These are phyloP conservation scores for Bodo saltans DNA, from an alignment of 78 protist species.

Conservation along the genomic window DNA sequence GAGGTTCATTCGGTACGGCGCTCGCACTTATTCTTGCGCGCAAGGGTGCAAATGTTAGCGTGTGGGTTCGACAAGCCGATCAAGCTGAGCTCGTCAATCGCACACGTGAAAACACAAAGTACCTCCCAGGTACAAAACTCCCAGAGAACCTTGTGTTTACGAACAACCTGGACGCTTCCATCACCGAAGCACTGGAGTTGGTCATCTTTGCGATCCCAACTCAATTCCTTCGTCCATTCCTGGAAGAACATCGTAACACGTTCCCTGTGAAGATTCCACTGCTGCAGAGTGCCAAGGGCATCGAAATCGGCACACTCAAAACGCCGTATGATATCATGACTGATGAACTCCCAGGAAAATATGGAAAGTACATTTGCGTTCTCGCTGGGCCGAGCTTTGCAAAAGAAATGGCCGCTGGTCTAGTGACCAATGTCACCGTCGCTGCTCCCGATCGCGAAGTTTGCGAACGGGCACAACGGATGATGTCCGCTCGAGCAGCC, in stretches of 20 bases:
- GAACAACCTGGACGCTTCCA: background rate
- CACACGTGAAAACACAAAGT: conserved; percentile 13
- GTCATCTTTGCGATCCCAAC: conserved; percentile 33
- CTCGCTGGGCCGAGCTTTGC: conserved; percentile 51
- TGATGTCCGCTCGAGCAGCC: background rate
- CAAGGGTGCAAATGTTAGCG: conserved; percentile 7
- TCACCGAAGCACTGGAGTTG: conserved; percentile 9
- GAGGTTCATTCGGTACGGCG: conserved; percentile 44
- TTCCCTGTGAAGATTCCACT: conserved; percentile 36
- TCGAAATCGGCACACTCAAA: conserved; percentile 34
- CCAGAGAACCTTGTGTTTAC: conserved; percentile 6
- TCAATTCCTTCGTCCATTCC: conserved; percentile 19
- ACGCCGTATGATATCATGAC: conserved; percentile 31
- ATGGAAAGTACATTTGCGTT: background rate
- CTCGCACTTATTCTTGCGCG: conserved; percentile 17
- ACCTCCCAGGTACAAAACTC: conserved; percentile 11
- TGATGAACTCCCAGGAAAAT: conserved; percentile 37
- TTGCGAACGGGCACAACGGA: background rate
- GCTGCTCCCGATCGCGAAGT: conserved; percentile 4
- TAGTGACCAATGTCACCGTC: conserved; percentile 36
- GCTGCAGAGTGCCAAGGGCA: conserved; percentile 33
- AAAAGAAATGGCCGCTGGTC: conserved; percentile 22
- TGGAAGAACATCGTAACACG: background rate
- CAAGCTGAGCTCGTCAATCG: background rate
- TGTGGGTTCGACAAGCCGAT: conserved; percentile 23